A percentile compares a stretch with the other conserved stretches of the same genome.
Conservation (phyloP, 1,284 basidiomycete genomes). For the Takashimella koratensis region DNA sequence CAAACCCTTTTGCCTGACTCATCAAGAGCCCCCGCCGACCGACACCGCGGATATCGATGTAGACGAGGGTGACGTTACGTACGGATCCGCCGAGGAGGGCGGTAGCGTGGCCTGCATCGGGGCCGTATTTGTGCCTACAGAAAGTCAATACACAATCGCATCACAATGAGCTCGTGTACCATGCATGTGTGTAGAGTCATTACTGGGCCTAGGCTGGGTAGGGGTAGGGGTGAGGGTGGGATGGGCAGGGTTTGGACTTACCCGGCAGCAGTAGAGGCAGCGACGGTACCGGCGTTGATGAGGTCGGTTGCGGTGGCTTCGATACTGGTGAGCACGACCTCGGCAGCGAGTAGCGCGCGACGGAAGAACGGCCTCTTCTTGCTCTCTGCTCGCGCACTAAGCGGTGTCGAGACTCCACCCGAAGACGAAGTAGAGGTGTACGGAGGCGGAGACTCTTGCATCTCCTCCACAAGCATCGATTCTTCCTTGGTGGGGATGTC, state of each 20-base stretch:
- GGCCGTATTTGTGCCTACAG: constrained; percentile 56
- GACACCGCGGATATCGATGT: constrained; percentile 68
- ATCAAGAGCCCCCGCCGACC: constrained; percentile 66
- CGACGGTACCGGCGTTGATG: constrained; percentile 58
- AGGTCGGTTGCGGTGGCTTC: constrained; percentile 63
- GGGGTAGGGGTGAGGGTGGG: neutral
- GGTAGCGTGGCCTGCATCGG: constrained; percentile 60
- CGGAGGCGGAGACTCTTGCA: constrained; percentile 1
- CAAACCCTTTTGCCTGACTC: constrained; percentile 45
- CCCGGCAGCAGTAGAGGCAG: constrained; percentile 58
- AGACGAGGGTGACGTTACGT: constrained; percentile 68
- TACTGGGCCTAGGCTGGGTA: too few species aligned
- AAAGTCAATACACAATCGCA: constrained; percentile 3
- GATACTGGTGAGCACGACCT: constrained; percentile 67
- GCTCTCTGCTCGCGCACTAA: constrained; percentile 1
- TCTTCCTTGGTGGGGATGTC: constrained; percentile 8
- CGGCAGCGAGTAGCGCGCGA: constrained; percentile 62
- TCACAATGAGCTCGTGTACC: too few species aligned
- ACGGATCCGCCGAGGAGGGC: constrained; percentile 59
- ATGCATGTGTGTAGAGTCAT: too few species aligned
- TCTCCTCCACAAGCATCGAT: constrained; percentile 7
- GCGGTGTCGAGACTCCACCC: neutral
- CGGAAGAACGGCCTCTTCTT: constrained; percentile 48
- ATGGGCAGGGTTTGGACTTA: constrained; percentile 50
- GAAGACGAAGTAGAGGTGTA: neutral